phyloP scores from a whole-genome alignment of 2,329 filamentous ascomycete species.

The Chaetomiaceae sp. region DNA sequence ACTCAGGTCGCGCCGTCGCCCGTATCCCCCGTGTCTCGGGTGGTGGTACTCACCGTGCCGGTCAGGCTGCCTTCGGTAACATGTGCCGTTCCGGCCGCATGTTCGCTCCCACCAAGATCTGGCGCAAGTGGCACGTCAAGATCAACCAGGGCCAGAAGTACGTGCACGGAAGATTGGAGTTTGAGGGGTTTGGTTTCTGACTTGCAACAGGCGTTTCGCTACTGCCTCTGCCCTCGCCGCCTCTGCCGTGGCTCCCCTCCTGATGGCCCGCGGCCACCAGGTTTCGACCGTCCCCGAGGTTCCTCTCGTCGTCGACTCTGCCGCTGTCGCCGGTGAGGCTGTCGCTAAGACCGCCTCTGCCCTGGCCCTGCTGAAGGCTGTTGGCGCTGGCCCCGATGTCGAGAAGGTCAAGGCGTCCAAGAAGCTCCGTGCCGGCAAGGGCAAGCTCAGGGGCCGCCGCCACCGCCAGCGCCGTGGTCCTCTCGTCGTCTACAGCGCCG shows the following conservation, averaged over 20 bases:
- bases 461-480: slow-evolving; percentile 97
- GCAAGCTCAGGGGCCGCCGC: slow-evolving; percentile 94
- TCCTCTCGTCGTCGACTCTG: slow-evolving; percentile 91
- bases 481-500: slow-evolving; percentile 95
- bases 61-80: slow-evolving; percentile 99
- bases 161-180: slow-evolving; percentile 33
- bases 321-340: slow-evolving; percentile 74
- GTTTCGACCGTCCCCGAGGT: slow-evolving; percentile 90
- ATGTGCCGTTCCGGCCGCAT: slow-evolving; percentile 99
- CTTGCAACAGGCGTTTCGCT: slow-evolving; percentile 73
- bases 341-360: slow-evolving; percentile 87
- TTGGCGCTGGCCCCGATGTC: slow-evolving; percentile 85
- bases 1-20: slow-evolving; percentile 92
- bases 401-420: slow-evolving; percentile 94
- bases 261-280: slow-evolving; percentile 96
- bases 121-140: slow-evolving; percentile 99
- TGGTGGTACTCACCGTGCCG: slow-evolving; percentile 99
- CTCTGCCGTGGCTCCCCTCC: slow-evolving; percentile 88
- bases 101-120: slow-evolving; percentile 99
- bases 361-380: slow-evolving; percentile 78
- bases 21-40: slow-evolving; percentile 99
- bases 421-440: slow-evolving; percentile 98
- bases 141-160: slow-evolving; percentile 98
- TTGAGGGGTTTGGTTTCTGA: slow-evolving; percentile 25
- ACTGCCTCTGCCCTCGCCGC: slow-evolving; percentile 96